A percentile compares a stretch with the other conserved stretches of the same genome.
Conservation (phyloP, 768 basidiomycete species). For the Rhizopogon vulgaris region DNA sequence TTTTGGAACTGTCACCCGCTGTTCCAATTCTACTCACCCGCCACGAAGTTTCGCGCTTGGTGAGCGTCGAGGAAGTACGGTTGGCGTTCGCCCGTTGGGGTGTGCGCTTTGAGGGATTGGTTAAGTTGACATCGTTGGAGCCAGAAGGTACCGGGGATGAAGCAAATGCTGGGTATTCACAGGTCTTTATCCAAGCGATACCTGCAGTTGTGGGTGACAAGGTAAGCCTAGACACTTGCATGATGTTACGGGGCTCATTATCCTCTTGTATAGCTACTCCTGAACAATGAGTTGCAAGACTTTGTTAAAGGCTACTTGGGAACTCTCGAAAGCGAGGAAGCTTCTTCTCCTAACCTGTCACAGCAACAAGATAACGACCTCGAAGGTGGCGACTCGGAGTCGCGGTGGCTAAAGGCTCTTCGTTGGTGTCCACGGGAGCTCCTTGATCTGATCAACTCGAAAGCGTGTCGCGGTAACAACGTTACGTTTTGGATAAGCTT, state of each 20-base stretch:
- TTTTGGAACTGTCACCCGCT: conserved; percentile 44
- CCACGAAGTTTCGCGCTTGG: conserved; percentile 52
- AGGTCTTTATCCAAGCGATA: conserved; percentile 55
- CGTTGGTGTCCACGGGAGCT: conserved; percentile 81
- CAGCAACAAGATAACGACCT: conserved; percentile 8
- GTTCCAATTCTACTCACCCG: conserved; percentile 59
- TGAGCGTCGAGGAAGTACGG: conserved; percentile 33
- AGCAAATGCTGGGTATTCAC: conserved; percentile 44
- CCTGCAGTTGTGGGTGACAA: conserved; percentile 72
- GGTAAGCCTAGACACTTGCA: conserved; percentile 24
- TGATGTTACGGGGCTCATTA: conserved; percentile 6
- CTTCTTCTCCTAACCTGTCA: conserved; percentile 12
- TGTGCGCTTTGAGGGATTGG: conserved; percentile 43
- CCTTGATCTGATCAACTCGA: conserved; percentile 85
- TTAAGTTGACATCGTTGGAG: conserved; percentile 15
- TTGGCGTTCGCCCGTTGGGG: conserved; percentile 65
- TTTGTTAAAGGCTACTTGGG: conserved; percentile 70
- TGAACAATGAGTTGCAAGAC: conserved; percentile 67
- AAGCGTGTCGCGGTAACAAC: conserved; percentile 82
- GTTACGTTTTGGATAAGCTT: not conserved
- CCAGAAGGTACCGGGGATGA: conserved; percentile 14
- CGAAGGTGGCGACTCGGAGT: conserved; percentile 21
- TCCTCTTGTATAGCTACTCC: conserved; percentile 41
- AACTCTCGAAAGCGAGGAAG: conserved; percentile 46
- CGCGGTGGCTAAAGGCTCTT: conserved; percentile 62